Percentiles rank a stretch among this genome's conserved stretches.
Evolutionary conservation across 2,329 filamentous ascomycete genomes (phyloP).

Genomic region (Pseudogymnoascus pannorum): DNA sequence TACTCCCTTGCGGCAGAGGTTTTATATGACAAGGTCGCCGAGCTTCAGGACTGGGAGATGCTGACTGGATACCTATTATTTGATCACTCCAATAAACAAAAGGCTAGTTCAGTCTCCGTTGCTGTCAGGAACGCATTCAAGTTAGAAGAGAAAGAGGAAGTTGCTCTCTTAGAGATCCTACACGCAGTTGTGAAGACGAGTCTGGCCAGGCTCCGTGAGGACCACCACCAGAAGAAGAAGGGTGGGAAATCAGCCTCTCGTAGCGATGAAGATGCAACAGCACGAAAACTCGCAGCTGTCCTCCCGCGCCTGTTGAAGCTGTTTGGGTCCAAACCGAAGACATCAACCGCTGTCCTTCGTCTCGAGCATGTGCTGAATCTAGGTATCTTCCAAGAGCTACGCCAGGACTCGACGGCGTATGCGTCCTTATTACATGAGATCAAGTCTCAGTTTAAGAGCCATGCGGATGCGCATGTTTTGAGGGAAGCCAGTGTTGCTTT

Average conservation of each 20-base stretch:
- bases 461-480: constrained; percentile 78
- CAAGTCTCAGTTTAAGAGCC: constrained; percentile 87
- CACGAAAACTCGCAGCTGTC: constrained; percentile 65
- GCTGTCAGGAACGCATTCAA: constrained; percentile 24
- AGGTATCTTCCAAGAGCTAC: constrained; percentile 78
- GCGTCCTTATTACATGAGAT: constrained; percentile 81
- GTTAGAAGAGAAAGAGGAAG: constrained; percentile 54
- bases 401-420: constrained; percentile 77
- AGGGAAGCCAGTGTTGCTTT: constrained; percentile 77
- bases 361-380: constrained; percentile 82
- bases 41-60: constrained; percentile 80
- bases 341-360: constrained; percentile 76
- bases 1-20: constrained; percentile 81
- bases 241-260: constrained; percentile 40
- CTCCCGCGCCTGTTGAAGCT: constrained; percentile 87
- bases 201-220: constrained; percentile 59
- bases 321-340: constrained; percentile 81
- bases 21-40: constrained; percentile 72
- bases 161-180: constrained; percentile 78
- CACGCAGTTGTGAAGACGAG: constrained; percentile 72
- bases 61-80: constrained; percentile 85
- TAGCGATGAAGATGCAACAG: constrained; percentile 66
- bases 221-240: constrained; percentile 52
- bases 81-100: constrained; percentile 67
- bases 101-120: constrained; percentile 33